Base-by-base conservation (phyloP, 1,284 basidiomycete genomes). In the Gymnopus androsaceus region DNA sequence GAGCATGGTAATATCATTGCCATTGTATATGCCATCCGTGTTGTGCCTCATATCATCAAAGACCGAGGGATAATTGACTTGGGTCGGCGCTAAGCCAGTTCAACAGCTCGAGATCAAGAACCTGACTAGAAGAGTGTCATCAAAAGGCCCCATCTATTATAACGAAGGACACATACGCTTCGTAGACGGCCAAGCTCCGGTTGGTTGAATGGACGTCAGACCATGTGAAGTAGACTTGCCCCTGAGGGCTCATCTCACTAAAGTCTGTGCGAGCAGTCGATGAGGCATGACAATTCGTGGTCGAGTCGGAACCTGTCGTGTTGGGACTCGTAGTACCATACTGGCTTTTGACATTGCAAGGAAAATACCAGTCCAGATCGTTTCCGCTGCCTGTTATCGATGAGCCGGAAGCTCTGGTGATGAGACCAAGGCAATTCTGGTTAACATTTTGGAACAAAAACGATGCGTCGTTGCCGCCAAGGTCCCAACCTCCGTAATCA, bases 381-480 rank as follows among this genome's bases (percentile, higher is more conserved):
- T 78, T 77, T 37, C 82, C 81, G 15, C 67, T 77, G 38, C 83
- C 79, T 7, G 80, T 75, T 64, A 95, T 94, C 48, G 78, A 80
- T 6, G 90, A 89, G 42, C 81, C 83, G 27, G 75, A 65, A 11
- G 91, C 81, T 57, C 87, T 84, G 12, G 83, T 89, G 66, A 99
- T 89, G 66, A 94, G 66, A 23, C 82, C 83, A 19, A 83, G 72
- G 69, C 96, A 99, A 56, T 89, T 81, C 64, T 89, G 76, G 69
- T 95, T 95, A 60, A 90, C 86, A 51, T 86, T 91, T 75, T 99
- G 96, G 77, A 99, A 99, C 67, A 99, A 71, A 75, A 99, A 95
- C 40, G 89, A 93, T 17, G 90, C 88, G 65, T 98, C 97, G 69
- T 89, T 91, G 34, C 92, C 90, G 5, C 85, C 89, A 0, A 92